Conservation (phyloP, 768 basidiomycete genomes). For the Hirschioporus abietinus region DNA sequence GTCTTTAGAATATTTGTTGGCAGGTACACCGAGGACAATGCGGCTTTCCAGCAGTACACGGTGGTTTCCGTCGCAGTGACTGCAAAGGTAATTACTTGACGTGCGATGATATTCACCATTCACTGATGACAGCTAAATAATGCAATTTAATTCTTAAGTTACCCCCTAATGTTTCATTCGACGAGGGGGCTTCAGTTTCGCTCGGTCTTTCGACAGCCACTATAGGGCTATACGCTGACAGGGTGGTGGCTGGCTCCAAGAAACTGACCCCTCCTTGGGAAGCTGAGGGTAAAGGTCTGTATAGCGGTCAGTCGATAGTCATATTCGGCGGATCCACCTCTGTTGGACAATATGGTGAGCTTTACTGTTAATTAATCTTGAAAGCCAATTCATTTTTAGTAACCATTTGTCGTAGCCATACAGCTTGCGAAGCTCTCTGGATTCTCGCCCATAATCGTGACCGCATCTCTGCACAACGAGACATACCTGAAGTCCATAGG, state of each 20-base stretch:
- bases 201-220: conserved; percentile 26
- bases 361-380: too few species aligned
- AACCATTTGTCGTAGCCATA: conserved; percentile 23
- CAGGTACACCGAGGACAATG: conserved; percentile 4
- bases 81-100: conserved; percentile 9
- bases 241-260: conserved; percentile 17
- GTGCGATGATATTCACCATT: neutral
- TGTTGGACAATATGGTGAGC: conserved; percentile 34
- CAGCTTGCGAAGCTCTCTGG: conserved; percentile 37
- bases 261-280: conserved; percentile 27
- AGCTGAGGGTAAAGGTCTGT: conserved; percentile 24
- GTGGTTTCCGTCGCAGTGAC: conserved; percentile 12
- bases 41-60: conserved; percentile 13
- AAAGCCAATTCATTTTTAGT: too few species aligned
- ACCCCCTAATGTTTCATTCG: conserved; percentile 31
- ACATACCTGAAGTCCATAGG: conserved; percentile 30
- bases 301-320: conserved; percentile 27
- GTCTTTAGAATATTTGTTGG: conserved; percentile 8
- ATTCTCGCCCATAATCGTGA: conserved; percentile 37
- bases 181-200: conserved; percentile 34
- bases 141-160: conserved; percentile 20
- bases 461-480: conserved; percentile 27
- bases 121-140: neutral
- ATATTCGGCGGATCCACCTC: conserved; percentile 33
- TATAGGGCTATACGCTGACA: conserved; percentile 26